Conservation (phyloP, 1,284 basidiomycete genomes). For the Puccinia horiana region DNA sequence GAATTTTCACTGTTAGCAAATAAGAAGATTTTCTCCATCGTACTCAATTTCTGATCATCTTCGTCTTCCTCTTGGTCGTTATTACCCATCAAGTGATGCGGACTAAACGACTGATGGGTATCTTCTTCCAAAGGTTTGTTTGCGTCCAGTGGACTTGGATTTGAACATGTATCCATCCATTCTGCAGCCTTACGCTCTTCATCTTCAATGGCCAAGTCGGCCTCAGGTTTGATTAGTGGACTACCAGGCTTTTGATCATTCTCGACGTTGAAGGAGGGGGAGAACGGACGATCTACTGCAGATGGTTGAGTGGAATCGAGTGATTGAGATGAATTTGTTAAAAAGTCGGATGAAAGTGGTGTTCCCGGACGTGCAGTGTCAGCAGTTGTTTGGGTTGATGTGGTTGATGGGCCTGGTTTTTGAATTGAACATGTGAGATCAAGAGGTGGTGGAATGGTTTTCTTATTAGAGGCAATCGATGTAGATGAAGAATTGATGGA, state of each 20-base stretch:
- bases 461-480: background rate
- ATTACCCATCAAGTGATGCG: constrained; percentile 1
- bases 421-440: constrained; percentile 5
- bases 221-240: constrained; percentile 19
- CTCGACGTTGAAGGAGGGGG: background rate
- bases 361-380: background rate
- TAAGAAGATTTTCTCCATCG: constrained; percentile 48
- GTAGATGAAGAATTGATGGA: background rate
- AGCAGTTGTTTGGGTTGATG: background rate
- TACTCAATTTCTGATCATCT: constrained; percentile 35
- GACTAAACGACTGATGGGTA: background rate
- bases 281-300: background rate
- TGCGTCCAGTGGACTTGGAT: background rate
- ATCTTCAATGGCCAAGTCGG: constrained; percentile 26
- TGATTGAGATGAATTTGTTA: background rate
- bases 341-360: constrained; percentile 1
- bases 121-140: background rate
- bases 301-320: background rate
- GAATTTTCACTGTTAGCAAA: constrained; percentile 46
- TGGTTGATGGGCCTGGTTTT: background rate
- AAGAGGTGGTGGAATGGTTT: constrained; percentile 28
- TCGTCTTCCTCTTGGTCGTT: constrained; percentile 9
- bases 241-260: background rate
- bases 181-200: constrained; percentile 45
- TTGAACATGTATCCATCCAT: constrained; percentile 25